Evolutionary conservation across 352 stramenopile genomes (phyloP).

Genomic region (Pythium aristosporum): DNA sequence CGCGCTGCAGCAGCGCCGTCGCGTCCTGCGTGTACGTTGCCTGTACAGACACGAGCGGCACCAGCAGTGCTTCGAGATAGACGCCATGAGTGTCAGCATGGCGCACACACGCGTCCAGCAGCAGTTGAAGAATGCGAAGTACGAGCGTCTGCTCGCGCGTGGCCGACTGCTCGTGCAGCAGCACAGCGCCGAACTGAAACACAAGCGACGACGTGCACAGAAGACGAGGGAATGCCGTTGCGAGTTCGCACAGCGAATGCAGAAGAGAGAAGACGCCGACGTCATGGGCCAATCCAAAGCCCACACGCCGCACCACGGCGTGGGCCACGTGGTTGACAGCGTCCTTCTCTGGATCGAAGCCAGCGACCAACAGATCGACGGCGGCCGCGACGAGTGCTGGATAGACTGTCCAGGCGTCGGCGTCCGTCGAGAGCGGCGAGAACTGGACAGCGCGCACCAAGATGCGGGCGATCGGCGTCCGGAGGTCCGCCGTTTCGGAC

Average conservation of each 20-base stretch:
- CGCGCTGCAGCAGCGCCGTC: constrained; percentile 38
- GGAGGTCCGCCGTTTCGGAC: not conserved
- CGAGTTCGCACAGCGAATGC: constrained; percentile 42
- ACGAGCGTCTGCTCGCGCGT: constrained; percentile 44
- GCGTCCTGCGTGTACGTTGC: constrained; percentile 30
- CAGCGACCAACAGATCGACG: constrained; percentile 36
- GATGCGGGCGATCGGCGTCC: constrained; percentile 12
- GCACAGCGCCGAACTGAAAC: constrained; percentile 36
- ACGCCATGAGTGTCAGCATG: constrained; percentile 26
- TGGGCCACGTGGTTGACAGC: constrained; percentile 24
- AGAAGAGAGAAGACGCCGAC: constrained; percentile 42
- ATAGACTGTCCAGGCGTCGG: constrained; percentile 28
- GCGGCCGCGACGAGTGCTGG: constrained; percentile 36
- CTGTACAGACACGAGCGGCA: constrained; percentile 54
- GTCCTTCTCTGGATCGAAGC: constrained; percentile 4
- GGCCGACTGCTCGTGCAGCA: constrained; percentile 30
- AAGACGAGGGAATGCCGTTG: constrained; percentile 22
- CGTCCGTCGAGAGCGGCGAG: constrained; percentile 27
- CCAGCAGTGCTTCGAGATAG: constrained; percentile 58
- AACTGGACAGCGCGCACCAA: constrained; percentile 41
- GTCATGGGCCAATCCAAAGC: constrained; percentile 31
- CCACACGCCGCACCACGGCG: constrained; percentile 24
- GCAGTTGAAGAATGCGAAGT: constrained; percentile 31
- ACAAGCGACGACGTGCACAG: constrained; percentile 42
- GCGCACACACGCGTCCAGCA: constrained; percentile 29